Evolutionary conservation across 2,329 filamentous ascomycete genomes (phyloP).

Genomic region (Neopestalotiopsis sp.): DNA sequence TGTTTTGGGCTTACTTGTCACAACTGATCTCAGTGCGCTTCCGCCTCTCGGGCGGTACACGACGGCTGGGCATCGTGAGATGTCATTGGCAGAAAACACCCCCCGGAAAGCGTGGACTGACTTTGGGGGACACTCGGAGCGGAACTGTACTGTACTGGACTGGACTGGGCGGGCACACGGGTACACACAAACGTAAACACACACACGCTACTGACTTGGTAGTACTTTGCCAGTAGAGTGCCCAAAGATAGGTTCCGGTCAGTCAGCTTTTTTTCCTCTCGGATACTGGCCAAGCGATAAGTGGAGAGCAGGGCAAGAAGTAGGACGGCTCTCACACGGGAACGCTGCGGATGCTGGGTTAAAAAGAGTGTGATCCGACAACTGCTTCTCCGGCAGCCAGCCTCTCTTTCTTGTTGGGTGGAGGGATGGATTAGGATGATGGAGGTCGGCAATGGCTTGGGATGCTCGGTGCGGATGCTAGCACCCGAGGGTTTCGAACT

Average conservation of each 20-base stretch:
- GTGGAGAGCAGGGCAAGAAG: constrained; percentile 13
- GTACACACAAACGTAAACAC: background rate
- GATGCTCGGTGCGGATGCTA: constrained; percentile 6
- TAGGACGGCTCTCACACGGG: background rate
- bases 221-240: background rate
- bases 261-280: background rate
- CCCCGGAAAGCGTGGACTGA: background rate
- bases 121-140: background rate
- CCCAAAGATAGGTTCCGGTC: background rate
- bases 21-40: constrained; percentile 51
- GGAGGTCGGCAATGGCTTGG: background rate
- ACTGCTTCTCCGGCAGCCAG: background rate
- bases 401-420: background rate
- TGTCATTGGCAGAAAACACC: constrained; percentile 9
- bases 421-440: background rate
- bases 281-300: constrained; percentile 17
- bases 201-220: background rate
- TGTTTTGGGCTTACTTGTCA: constrained; percentile 35
- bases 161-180: background rate
- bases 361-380: constrained; percentile 2
- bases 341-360: constrained; percentile 17
- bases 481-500: constrained; percentile 14
- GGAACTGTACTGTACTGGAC: background rate
- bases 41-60: constrained; percentile 48
- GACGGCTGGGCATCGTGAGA: constrained; percentile 28